A percentile compares a stretch with the other conserved stretches of the same genome.
Conservation (phyloP, 371 early-diverging fungal species). For the Syncephalastrum monosporum region DNA sequence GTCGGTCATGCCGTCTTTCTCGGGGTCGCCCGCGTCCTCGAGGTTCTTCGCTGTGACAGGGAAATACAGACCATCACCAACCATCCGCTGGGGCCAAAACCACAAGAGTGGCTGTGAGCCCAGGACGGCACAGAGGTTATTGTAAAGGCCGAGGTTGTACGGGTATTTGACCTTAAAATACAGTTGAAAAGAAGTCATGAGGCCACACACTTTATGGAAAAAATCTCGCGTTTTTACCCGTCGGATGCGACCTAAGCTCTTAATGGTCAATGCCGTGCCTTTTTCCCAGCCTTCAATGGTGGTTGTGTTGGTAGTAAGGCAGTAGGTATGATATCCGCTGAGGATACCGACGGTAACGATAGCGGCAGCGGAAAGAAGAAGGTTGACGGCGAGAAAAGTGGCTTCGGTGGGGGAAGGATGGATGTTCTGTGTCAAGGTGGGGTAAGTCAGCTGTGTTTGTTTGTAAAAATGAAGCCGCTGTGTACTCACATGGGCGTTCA, state of each 20-base stretch:
- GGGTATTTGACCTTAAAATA: conserved; percentile 70
- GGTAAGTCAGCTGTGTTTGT: too few species aligned
- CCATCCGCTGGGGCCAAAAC: conserved; percentile 65
- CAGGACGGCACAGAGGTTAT: conserved; percentile 78
- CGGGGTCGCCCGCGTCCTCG: conserved; percentile 1
- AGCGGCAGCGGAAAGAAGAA: conserved; percentile 65
- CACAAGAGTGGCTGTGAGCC: conserved; percentile 70
- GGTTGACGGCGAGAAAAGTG: conserved; percentile 63
- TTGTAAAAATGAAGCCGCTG: not conserved
- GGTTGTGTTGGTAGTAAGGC: conserved; percentile 85
- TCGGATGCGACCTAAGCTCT: conserved; percentile 55
- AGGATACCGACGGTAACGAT: conserved; percentile 81
- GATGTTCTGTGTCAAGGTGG: not conserved
- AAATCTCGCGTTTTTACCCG: conserved; percentile 26
- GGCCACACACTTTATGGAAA: not conserved
- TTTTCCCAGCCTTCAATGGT: conserved; percentile 92
- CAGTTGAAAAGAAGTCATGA: not conserved
- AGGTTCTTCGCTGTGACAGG: conserved; percentile 38
- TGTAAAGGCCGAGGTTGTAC: conserved; percentile 85
- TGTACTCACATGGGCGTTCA: conserved; percentile 10
- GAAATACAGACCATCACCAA: conserved; percentile 74
- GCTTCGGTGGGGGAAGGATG: conserved; percentile 62
- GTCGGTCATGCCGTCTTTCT: conserved; percentile 1
- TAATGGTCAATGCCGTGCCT: conserved; percentile 78
- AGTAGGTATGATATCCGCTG: conserved; percentile 80